phyloP scores from a whole-genome alignment of 257 asterid genomes.

The Oldenlandia corymbosa region DNA sequence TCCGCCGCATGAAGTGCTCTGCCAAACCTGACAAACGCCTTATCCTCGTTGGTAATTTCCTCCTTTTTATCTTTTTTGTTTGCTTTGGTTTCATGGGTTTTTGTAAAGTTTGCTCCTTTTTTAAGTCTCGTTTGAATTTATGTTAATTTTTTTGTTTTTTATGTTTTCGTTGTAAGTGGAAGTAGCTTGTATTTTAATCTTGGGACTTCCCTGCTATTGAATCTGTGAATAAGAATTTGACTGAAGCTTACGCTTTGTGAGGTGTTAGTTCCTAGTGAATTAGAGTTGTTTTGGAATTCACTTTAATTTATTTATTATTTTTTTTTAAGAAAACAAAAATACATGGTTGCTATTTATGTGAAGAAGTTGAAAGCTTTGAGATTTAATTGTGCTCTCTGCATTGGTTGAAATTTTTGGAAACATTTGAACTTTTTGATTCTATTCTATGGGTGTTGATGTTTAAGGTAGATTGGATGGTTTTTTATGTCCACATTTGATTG shows the following conservation, averaged over 20 bases:
- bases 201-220: background rate
- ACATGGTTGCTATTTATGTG: background rate
- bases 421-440: background rate
- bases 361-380: background rate
- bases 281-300: background rate
- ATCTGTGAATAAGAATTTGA: background rate
- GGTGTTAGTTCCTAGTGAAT: no score
- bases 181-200: background rate
- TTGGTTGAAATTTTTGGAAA: background rate
- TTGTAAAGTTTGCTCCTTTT: background rate
- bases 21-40: slow-evolving; percentile 82
- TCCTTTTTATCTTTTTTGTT: no score
- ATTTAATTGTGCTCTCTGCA: background rate
- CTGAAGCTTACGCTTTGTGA: background rate
- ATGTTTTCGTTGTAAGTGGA: no score
- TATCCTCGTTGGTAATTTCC: slow-evolving; percentile 68
- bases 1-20: slow-evolving; percentile 72
- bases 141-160: background rate
- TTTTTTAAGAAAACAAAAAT: no score
- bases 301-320: no score
- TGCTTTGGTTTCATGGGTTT: background rate
- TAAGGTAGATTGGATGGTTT: background rate
- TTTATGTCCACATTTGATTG: background rate
- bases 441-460: background rate
- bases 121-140: background rate